Evolutionary conservation across 2,329 filamentous ascomycete species (phyloP).

Genomic region (Claviceps cyperi): DNA sequence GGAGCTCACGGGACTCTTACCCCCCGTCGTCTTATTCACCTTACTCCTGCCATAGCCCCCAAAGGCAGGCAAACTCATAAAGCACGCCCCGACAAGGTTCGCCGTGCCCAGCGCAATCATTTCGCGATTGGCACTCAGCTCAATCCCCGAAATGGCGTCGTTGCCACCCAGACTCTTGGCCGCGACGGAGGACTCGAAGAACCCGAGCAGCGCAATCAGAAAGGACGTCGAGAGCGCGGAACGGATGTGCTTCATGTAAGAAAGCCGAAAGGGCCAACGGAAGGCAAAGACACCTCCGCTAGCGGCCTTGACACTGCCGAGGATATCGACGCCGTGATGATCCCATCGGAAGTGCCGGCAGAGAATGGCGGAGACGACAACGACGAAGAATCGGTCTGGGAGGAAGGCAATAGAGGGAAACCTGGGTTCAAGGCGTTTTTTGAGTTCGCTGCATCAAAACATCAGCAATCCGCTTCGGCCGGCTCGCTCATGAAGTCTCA

Average conservation of each 20-base stretch:
- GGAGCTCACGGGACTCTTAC: conserved; percentile 85
- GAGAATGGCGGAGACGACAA: conserved; percentile 69
- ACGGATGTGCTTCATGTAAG: conserved; percentile 67
- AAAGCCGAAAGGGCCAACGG: conserved; percentile 67
- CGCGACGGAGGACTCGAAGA: conserved; percentile 94
- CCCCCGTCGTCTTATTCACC: conserved; percentile 83
- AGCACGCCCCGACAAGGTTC: conserved; percentile 82
- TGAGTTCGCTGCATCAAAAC: conserved; percentile 48
- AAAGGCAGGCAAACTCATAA: conserved; percentile 86
- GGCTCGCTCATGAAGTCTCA: too few relatives aligned
- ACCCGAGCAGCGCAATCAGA: conserved; percentile 86
- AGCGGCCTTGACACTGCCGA: conserved; percentile 66
- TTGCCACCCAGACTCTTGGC: conserved; percentile 72
- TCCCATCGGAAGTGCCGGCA: conserved; percentile 70
- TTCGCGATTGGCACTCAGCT: conserved; percentile 81
- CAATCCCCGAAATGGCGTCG: conserved; percentile 61
- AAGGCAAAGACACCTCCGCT: conserved; percentile 63
- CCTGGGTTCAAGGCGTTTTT: conserved; percentile 63
- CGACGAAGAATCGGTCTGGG: conserved; percentile 81
- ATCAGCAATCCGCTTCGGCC: not conserved
- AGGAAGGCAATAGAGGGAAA: conserved; percentile 74
- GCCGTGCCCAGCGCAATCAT: conserved; percentile 82
- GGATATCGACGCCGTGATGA: conserved; percentile 61
- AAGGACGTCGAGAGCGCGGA: conserved; percentile 85
- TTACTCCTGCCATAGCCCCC: conserved; percentile 94